Evolutionary conservation across 805 yeast species (phyloP), one percentile per base, ranked within the genome.

Genomic region (Sporopachydermia quercuum): DNA sequence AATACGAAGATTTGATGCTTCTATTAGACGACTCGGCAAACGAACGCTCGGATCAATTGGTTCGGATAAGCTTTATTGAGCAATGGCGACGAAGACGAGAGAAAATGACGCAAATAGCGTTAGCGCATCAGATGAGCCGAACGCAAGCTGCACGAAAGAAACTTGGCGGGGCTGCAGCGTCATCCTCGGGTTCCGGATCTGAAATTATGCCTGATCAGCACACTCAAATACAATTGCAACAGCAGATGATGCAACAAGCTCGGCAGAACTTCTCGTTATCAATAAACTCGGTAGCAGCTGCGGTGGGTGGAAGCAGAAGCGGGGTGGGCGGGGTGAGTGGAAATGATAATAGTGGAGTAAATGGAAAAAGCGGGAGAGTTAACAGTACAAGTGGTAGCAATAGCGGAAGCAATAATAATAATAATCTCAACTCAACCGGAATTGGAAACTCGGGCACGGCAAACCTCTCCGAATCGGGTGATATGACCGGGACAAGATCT

Each of bases 1-100:
- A 85, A 47, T 85, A 82, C 60, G 97, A 91, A 57, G 94, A 84
- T 53, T 65, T 86, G 53, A 89, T 89, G 97, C 63, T 78, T 19
- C 66, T 75, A 5, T 61, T 77, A 67, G 69, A 67, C 46, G 79
- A 76, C 39, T 60, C 65, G 3, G 57, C 67, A 1, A 56, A 65
- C 23, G 58, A 65, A 4, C 54, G 63, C 1, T 52, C 67, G 16
- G 64, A 65, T 36, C 94, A 86, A 56, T 91, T 91, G 57, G 74
- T 83, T 68, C 72, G 97, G 47, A 63, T 89, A 39, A 69, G 94
- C 46, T 85, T 87, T 50, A 80, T 89, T 43, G 97, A 89, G 56
- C 91, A 81, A 58, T 75, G 82, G 60, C 66, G 94, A 40, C 66
- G 81, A 37, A 73, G 81, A 53, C 71, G 74, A 50, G 78, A 72